These are phyloP conservation scores for Phytopythium oedochilum DNA, from an alignment of 352 stramenopile species.

Conservation along the genomic window DNA sequence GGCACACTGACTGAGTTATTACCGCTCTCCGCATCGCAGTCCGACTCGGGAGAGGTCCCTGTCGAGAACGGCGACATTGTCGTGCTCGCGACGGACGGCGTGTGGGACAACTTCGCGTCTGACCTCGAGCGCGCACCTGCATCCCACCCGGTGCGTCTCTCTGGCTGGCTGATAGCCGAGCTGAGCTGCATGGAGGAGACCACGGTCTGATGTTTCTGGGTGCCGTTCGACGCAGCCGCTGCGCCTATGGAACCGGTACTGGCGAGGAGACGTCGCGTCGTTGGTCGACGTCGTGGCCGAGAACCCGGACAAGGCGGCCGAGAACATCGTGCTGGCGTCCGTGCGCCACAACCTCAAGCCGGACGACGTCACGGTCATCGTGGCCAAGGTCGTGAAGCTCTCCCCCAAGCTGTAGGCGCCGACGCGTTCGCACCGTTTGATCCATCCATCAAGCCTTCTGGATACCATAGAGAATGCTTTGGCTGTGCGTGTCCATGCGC, in stretches of 20 bases:
- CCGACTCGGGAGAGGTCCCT: conserved; percentile 62
- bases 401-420: conserved; percentile 41
- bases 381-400: conserved; percentile 59
- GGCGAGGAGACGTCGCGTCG: conserved; percentile 49
- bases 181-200: too few species aligned
- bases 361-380: conserved; percentile 77
- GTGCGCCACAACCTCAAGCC: conserved; percentile 82
- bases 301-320: conserved; percentile 40
- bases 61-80: conserved; percentile 75
- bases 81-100: conserved; percentile 73
- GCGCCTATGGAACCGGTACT: conserved; percentile 56
- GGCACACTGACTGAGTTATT: too few species aligned
- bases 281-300: conserved; percentile 54
- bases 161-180: conserved; percentile 1
- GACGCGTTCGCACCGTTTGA: background rate
- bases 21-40: too few species aligned
- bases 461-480: background rate
- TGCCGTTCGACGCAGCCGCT: conserved; percentile 27
- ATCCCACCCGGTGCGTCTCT: conserved; percentile 51
- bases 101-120: conserved; percentile 78
- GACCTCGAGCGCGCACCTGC: conserved; percentile 39
- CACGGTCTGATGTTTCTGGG: conserved; percentile 6
- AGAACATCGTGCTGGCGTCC: conserved; percentile 62
- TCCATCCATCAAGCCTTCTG: background rate
- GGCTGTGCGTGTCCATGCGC: background rate